Conservation (phyloP, 2,329 filamentous ascomycete species). For the Chrysoporthe cubensis region DNA sequence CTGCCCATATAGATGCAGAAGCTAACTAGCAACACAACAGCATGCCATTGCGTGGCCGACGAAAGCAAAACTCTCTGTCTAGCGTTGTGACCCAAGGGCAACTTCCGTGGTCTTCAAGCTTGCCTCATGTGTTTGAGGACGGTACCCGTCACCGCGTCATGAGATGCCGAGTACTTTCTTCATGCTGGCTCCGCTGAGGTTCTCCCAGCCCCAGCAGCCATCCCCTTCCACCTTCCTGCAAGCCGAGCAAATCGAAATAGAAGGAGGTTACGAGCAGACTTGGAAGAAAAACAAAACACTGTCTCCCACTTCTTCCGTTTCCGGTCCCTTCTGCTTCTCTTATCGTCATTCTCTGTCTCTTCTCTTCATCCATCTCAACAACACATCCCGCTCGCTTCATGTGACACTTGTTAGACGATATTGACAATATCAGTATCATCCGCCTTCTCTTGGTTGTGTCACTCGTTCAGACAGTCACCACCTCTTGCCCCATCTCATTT, state of each 20-base stretch:
- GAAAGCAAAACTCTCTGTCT: too few relatives aligned
- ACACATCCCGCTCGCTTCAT: slow-evolving; percentile 18
- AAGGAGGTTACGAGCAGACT: slow-evolving; percentile 11
- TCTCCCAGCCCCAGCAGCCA: too few relatives aligned
- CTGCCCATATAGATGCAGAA: neutral
- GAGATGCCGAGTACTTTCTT: neutral
- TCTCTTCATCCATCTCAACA: slow-evolving; percentile 1
- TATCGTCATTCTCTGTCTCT: slow-evolving; percentile 8
- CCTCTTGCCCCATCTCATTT: neutral
- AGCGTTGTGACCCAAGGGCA: neutral
- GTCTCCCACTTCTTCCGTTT: neutral
- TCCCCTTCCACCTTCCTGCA: neutral
- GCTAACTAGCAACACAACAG: neutral
- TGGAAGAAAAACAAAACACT: slow-evolving; percentile 2
- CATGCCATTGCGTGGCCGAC: too few relatives aligned
- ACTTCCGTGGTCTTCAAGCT: neutral
- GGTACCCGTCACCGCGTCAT: neutral
- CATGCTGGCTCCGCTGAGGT: neutral
- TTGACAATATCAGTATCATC: slow-evolving; percentile 14
- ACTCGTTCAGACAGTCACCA: neutral
- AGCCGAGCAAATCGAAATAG: neutral
- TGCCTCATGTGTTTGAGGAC: neutral
- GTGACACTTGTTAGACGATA: slow-evolving; percentile 12
- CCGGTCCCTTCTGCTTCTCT: neutral
- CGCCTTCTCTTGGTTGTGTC: slow-evolving; percentile 18